phyloP scores from a whole-genome alignment of 208 protist genomes.

The Phytomonas serpens region DNA sequence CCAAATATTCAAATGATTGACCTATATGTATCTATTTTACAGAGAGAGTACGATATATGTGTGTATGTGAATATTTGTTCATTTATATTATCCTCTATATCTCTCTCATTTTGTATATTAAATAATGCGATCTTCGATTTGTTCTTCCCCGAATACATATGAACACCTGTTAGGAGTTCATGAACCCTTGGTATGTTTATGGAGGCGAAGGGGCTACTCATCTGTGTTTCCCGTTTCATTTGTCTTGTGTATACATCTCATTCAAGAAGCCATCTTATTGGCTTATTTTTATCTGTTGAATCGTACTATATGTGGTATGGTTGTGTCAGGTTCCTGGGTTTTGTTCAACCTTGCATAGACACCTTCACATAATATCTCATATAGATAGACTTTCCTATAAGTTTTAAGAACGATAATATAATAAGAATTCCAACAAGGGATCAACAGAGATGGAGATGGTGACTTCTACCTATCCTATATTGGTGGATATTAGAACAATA shows the following conservation, averaged over 20 bases:
- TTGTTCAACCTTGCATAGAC: background rate
- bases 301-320: background rate
- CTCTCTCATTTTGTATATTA: background rate
- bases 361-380: background rate
- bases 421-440: background rate
- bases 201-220: background rate
- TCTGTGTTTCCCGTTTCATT: background rate
- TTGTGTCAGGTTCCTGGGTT: background rate
- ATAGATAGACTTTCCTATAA: background rate
- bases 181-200: background rate
- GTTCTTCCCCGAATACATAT: background rate
- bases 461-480: background rate
- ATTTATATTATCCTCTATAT: background rate
- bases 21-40: background rate
- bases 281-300: background rate
- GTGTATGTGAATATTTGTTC: background rate
- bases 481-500: background rate
- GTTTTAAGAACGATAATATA: background rate
- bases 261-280: background rate
- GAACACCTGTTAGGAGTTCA: background rate
- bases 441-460: background rate
- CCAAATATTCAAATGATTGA: background rate
- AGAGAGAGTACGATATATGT: too few relatives aligned
- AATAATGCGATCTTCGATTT: background rate
- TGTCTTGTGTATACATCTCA: background rate